Evolutionary conservation across 129 eudicot species (phyloP).

Genomic region (Artemisia argyi): DNA sequence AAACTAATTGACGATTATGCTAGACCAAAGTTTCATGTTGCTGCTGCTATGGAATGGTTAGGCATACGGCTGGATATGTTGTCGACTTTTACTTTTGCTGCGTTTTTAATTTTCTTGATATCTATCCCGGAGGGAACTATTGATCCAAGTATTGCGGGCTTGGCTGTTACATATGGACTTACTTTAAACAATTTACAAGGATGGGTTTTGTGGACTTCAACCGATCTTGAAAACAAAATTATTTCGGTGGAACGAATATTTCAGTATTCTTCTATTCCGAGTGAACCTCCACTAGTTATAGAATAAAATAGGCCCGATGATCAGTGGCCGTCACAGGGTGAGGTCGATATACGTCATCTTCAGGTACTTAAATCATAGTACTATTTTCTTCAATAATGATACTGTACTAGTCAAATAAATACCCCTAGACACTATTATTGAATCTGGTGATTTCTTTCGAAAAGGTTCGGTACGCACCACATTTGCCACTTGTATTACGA

Average conservation of each 20-base stretch:
- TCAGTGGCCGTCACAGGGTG: conserved; percentile 35
- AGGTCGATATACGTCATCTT: conserved; percentile 29
- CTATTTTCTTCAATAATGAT: not conserved
- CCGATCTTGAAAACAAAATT: conserved; percentile 41
- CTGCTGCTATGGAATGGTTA: conserved; percentile 52
- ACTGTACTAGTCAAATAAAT: not conserved
- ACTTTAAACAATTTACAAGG: conserved; percentile 39
- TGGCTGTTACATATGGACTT: conserved; percentile 51
- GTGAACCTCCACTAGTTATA: conserved; percentile 32
- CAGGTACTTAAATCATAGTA: conserved; percentile 35
- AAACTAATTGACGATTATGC: conserved; percentile 40
- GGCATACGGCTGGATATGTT: conserved; percentile 40
- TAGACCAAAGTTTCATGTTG: conserved; percentile 41
- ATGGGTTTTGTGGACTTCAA: conserved; percentile 35
- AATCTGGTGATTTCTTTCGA: not conserved
- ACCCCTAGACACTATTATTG: not conserved
- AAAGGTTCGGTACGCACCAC: conserved; percentile 91
- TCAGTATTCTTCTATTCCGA: conserved; percentile 30
- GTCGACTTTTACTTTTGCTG: conserved; percentile 36
- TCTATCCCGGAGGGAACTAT: conserved; percentile 47
- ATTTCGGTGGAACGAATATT: conserved; percentile 48
- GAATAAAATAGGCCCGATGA: conserved; percentile 30
- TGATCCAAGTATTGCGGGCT: conserved; percentile 45
- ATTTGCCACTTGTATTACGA: conserved; percentile 86
- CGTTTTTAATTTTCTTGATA: conserved; percentile 39